A percentile compares a stretch with the other conserved stretches of the same genome.
Conservation (phyloP, 306 rosid species). For the Arachis stenosperma region DNA sequence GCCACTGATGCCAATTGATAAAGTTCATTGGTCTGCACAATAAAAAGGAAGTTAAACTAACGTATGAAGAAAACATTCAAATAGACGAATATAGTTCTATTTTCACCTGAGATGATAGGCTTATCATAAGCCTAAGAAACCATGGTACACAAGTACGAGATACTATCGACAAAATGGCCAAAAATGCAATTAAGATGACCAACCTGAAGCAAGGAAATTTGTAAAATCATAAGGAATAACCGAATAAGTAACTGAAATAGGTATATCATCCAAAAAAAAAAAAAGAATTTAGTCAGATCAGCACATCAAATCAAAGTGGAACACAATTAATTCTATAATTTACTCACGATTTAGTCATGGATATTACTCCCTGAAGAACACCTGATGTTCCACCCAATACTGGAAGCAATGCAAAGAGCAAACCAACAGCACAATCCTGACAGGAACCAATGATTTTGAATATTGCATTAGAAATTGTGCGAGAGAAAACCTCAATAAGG, state of each 20-base stretch:
- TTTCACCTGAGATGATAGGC: slow-evolving; percentile 88
- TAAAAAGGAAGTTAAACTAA: slow-evolving; percentile 34
- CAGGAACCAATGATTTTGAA: slow-evolving; percentile 34
- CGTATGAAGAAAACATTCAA: slow-evolving; percentile 30
- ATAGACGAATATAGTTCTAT: slow-evolving; percentile 34
- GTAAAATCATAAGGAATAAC: slow-evolving; percentile 36
- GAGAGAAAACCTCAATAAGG: slow-evolving; percentile 13
- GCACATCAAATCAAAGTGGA: slow-evolving; percentile 27
- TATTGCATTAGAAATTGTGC: slow-evolving; percentile 24
- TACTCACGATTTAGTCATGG: slow-evolving; percentile 92
- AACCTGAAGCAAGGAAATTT: slow-evolving; percentile 58
- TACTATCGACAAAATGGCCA: slow-evolving; percentile 70
- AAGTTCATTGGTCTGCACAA: slow-evolving; percentile 90
- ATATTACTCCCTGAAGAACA: slow-evolving; percentile 87
- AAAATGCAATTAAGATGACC: slow-evolving; percentile 71
- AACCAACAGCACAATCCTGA: slow-evolving; percentile 97
- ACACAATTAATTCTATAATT: slow-evolving; percentile 13
- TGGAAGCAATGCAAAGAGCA: slow-evolving; percentile 96
- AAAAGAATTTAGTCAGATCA: slow-evolving; percentile 9
- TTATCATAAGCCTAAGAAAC: slow-evolving; percentile 96
- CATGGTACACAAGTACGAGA: slow-evolving; percentile 87
- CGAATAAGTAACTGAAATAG: slow-evolving; percentile 7
- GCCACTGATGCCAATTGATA: slow-evolving; percentile 97
- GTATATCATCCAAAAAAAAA: slow-evolving; percentile 26
- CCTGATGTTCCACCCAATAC: slow-evolving; percentile 95